Conservation (phyloP, 2,329 filamentous ascomycete species). For the Cordyceps cicadae region DNA sequence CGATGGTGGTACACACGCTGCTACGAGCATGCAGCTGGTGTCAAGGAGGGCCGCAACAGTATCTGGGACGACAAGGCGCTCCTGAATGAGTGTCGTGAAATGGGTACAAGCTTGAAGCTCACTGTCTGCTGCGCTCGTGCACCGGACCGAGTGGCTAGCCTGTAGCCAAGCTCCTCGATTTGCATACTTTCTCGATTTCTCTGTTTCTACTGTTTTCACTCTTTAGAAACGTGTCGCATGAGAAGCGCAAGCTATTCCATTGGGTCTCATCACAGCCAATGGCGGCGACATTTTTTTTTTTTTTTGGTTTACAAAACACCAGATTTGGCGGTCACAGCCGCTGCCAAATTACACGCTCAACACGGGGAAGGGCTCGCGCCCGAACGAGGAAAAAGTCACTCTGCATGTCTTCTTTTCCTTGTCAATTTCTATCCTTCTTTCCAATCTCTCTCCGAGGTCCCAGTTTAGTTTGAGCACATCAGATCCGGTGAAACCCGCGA, state of each 20-base stretch:
- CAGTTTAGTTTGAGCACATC: background rate
- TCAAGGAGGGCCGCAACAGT: conserved; percentile 34
- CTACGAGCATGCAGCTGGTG: conserved; percentile 63
- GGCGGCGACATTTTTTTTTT: conserved; percentile 2
- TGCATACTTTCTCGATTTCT: background rate
- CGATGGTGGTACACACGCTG: conserved; percentile 95
- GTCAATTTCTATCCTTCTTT: background rate
- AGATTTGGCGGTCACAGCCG: background rate
- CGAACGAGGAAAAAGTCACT: background rate
- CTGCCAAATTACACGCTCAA: conserved; percentile 1
- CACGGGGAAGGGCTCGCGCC: conserved; percentile 7
- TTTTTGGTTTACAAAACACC: background rate
- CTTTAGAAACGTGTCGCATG: background rate
- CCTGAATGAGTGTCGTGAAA: conserved; percentile 76
- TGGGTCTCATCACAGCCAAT: background rate
- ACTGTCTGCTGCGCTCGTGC: conserved; percentile 88
- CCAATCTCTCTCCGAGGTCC: background rate
- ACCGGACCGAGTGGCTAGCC: conserved; percentile 49
- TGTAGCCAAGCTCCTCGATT: conserved; percentile 18
- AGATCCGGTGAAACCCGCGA: background rate
- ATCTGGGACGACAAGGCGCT: conserved; percentile 74
- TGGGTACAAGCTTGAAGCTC: conserved; percentile 79
- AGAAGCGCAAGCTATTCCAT: conserved; percentile 6
- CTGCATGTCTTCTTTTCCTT: background rate
- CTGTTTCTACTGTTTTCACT: background rate